Percentiles rank a stretch among this genome's conserved stretches.
Conservation (phyloP, 768 basidiomycete genomes). For the Suillus subaureus region DNA sequence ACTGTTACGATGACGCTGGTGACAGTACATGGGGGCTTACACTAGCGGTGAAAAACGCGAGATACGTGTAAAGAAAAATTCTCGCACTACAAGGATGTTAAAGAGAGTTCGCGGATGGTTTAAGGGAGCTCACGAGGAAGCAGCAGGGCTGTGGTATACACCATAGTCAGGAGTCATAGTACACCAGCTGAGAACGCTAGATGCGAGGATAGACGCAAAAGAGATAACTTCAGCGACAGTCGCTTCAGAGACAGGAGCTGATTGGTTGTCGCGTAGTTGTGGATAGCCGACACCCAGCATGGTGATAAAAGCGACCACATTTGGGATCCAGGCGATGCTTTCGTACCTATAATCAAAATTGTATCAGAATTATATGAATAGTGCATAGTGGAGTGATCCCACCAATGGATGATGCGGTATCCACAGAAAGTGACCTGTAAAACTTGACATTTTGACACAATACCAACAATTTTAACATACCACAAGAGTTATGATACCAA, state of each 20-base stretch:
- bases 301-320: conserved; percentile 66
- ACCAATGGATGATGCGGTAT: conserved; percentile 62
- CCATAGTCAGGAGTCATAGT: conserved; percentile 51
- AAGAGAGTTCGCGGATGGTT: background rate
- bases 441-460: background rate
- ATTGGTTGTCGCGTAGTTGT: conserved; percentile 49
- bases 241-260: conserved; percentile 37
- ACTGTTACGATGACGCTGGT: background rate
- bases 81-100: conserved; percentile 28
- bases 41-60: conserved; percentile 45
- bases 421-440: conserved; percentile 64
- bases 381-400: conserved; percentile 10
- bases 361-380: background rate
- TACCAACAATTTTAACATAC: conserved; percentile 19
- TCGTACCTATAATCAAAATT: conserved; percentile 61
- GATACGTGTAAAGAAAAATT: conserved; percentile 48
- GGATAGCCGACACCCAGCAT: conserved; percentile 71
- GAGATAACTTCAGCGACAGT: conserved; percentile 40
- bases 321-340: conserved; percentile 75
- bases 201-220: conserved; percentile 46
- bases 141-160: conserved; percentile 52
- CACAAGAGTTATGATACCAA: conserved; percentile 31
- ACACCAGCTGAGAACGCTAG: conserved; percentile 47
- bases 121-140: conserved; percentile 51
- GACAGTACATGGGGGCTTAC: conserved; percentile 29